Base-by-base conservation (phyloP, 139 green algal species). In the Monoraphidium neglectum region DNA sequence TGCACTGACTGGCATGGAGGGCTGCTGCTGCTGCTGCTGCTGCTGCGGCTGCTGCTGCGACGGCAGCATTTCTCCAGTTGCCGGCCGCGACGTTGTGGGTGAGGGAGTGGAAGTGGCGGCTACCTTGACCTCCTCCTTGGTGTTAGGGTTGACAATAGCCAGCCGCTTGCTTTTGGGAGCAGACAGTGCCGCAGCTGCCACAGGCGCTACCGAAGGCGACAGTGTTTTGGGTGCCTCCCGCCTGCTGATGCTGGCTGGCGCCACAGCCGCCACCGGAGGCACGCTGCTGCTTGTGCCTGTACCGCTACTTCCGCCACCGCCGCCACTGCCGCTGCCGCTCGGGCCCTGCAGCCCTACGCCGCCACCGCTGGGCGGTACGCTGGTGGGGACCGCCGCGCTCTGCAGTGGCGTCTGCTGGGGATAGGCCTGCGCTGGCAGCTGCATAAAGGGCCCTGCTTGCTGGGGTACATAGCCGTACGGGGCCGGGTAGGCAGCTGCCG, bases 131-230 rank as follows among this genome's bases (percentile, higher is more conserved):
- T 32, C 53, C 36, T 76, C 26, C 53, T 76, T 76, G 53, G 36
- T 76, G 10, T 26, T 64, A n/a, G 69, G 69, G 33, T 76, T 35
- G 5, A 76, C 69, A 24, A 76, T 76, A 15, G 69, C 69, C 16
- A 76, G 46, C 46, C 35, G 28, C 38, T 57, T 56, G 35, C 49
- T 72, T 0, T 46, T 37, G 5, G 37, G 65, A 6, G 16, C 16
- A 26, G 65, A 18, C 18, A 65, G 26, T 8, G 28, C 57, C 6
- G 57, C n/a, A 8, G 57, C 26, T 8, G 65, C 24, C 49, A 36
- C 49, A 38, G 65, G 2, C 8, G 40, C 65, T 15, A 28, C 24
- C 21, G 46, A 37, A 10, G 62, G 33, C 40, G 68, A 4, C 43
- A 30, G 0, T 21, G 43, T 8, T 12, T 51, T 51, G 43, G 43